Conservation (phyloP, 352 stramenopile genomes). For the Plasmopara muralis region DNA sequence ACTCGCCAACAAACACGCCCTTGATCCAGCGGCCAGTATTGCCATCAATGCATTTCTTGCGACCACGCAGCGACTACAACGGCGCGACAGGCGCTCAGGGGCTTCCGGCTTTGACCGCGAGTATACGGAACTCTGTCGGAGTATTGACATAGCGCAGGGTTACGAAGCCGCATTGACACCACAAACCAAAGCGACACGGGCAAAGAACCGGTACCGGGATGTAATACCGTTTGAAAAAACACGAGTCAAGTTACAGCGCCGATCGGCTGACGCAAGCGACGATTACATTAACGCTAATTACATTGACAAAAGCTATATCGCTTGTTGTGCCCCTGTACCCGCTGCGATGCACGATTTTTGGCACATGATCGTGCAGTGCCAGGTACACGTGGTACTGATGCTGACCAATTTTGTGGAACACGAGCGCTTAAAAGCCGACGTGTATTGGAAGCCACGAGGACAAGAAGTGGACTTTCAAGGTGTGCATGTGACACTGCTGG, state of each 20-base stretch:
- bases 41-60: slow-evolving; percentile 22
- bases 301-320: slow-evolving; percentile 61
- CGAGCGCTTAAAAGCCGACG: slow-evolving; percentile 58
- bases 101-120: slow-evolving; percentile 50
- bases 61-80: slow-evolving; percentile 32
- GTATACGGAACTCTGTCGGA: slow-evolving; percentile 56
- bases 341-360: slow-evolving; percentile 69
- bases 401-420: slow-evolving; percentile 83
- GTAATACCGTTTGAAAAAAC: slow-evolving; percentile 72
- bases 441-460: slow-evolving; percentile 60
- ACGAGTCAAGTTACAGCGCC: slow-evolving; percentile 41
- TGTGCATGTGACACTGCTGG: slow-evolving; percentile 43
- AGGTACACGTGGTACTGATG: slow-evolving; percentile 82
- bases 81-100: slow-evolving; percentile 17
- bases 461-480: slow-evolving; percentile 44
- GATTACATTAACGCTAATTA: slow-evolving; percentile 78
- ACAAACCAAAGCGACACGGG: slow-evolving; percentile 60
- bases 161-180: slow-evolving; percentile 44
- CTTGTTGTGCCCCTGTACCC: slow-evolving; percentile 64
- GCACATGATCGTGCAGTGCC: slow-evolving; percentile 73
- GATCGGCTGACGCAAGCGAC: slow-evolving; percentile 7
- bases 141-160: slow-evolving; percentile 48
- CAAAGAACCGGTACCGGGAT: slow-evolving; percentile 75
- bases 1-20: slow-evolving; percentile 2
- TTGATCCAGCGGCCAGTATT: not conserved